Conservation (phyloP, 2,329 filamentous ascomycete genomes). For the Trichoderma pleuroti region DNA sequence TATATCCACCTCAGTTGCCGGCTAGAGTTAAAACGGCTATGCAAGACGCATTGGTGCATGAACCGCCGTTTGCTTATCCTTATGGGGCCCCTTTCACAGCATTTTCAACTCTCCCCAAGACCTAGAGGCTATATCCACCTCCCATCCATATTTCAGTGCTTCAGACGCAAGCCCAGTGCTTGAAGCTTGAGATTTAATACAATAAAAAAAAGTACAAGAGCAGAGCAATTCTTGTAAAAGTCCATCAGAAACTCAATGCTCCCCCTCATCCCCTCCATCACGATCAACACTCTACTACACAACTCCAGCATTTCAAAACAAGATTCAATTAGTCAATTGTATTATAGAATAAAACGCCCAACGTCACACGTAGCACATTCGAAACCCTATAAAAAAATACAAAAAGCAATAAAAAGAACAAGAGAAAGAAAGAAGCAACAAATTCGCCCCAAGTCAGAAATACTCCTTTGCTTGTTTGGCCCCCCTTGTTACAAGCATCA, state of each 20-base stretch:
- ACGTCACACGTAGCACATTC: background rate
- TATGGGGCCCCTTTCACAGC: too few relatives aligned
- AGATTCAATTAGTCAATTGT: background rate
- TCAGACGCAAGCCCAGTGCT: background rate
- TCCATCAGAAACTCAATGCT: background rate
- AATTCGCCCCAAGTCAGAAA: slow-evolving; percentile 4
- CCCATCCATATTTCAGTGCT: too few relatives aligned
- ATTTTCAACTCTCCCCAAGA: background rate
- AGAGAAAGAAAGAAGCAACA: background rate
- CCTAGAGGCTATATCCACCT: background rate
- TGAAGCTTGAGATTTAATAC: background rate
- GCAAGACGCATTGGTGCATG: too few relatives aligned
- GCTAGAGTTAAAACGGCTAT: too few relatives aligned
- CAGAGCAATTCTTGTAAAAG: background rate
- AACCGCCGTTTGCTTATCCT: too few relatives aligned
- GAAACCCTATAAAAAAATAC: background rate
- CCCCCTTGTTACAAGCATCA: background rate
- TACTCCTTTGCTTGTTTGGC: slow-evolving; percentile 8
- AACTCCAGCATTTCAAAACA: background rate
- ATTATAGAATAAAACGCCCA: background rate
- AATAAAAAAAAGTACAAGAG: background rate
- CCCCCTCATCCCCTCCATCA: background rate
- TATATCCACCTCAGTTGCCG: too few relatives aligned
- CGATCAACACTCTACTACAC: background rate
- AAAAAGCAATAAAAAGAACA: background rate